These are phyloP conservation scores for Thielaviopsis punctulata DNA, from an alignment of 2,329 filamentous ascomycete genomes.

Conservation along the genomic window DNA sequence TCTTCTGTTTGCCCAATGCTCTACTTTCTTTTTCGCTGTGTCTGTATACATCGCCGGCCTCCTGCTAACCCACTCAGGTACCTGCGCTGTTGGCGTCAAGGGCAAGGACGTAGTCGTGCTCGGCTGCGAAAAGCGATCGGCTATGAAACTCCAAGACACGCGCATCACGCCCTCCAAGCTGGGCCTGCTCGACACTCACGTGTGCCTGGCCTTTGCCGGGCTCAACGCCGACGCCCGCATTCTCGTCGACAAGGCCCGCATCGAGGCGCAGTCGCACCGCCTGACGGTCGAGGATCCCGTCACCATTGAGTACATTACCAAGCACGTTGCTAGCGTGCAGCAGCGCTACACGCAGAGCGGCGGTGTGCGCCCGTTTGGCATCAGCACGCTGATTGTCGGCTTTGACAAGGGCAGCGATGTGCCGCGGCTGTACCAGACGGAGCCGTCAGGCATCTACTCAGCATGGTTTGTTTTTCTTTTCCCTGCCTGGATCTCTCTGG, in stretches of 20 bases:
- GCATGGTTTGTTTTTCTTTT: constrained; percentile 52
- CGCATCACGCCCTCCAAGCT: constrained; percentile 99
- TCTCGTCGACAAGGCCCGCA: constrained; percentile 89
- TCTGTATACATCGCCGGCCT: constrained; percentile 4
- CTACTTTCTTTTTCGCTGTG: background rate
- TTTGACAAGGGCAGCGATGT: constrained; percentile 86
- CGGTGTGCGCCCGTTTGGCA: constrained; percentile 95
- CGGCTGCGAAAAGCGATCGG: constrained; percentile 95
- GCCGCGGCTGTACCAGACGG: constrained; percentile 89
- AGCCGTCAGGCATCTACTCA: constrained; percentile 98
- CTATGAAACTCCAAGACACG: constrained; percentile 98
- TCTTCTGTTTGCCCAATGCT: background rate
- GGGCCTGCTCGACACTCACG: constrained; percentile 85
- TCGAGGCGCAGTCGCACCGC: constrained; percentile 94
- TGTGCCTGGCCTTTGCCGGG: constrained; percentile 91
- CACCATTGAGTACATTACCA: constrained; percentile 98
- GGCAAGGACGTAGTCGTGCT: constrained; percentile 86
- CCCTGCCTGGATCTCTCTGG: background rate
- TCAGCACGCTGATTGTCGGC: constrained; percentile 95
- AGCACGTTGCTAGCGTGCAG: constrained; percentile 94
- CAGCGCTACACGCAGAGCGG: constrained; percentile 98
- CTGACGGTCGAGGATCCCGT: constrained; percentile 94
- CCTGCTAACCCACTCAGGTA: constrained; percentile 39
- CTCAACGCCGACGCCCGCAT: constrained; percentile 97
- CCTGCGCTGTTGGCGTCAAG: constrained; percentile 95